phyloP scores from a whole-genome alignment of 805 yeast species.

The Starmera quercuum region DNA sequence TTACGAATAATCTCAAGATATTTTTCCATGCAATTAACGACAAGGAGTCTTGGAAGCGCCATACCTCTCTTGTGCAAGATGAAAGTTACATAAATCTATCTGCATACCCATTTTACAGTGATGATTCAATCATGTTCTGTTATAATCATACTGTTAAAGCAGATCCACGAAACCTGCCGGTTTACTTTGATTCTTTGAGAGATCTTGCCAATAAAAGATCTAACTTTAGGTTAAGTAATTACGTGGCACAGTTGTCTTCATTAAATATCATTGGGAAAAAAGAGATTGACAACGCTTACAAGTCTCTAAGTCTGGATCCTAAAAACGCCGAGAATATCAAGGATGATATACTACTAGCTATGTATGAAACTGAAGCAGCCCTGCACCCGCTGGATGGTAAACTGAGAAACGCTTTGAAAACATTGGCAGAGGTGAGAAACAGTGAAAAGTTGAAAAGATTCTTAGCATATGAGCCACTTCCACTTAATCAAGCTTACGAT shows the following conservation, averaged over 20 bases:
- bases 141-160: conserved; percentile 32
- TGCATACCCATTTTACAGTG: conserved; percentile 40
- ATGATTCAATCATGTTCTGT: conserved; percentile 37
- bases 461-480: conserved; percentile 40
- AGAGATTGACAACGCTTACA: conserved; percentile 35
- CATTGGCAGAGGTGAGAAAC: conserved; percentile 30
- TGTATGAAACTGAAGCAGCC: conserved; percentile 24
- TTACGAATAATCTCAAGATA: conserved; percentile 17
- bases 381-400: conserved; percentile 12
- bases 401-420: conserved; percentile 31
- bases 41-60: conserved; percentile 16
- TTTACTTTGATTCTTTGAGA: conserved; percentile 51
- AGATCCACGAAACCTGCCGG: conserved; percentile 40
- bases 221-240: conserved; percentile 36
- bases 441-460: conserved; percentile 28
- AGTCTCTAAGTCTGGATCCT: conserved; percentile 26
- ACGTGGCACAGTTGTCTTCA: conserved; percentile 38
- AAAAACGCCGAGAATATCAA: conserved; percentile 12
- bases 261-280: conserved; percentile 45
- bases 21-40: conserved; percentile 26
- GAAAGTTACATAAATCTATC: conserved; percentile 38
- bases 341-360: conserved; percentile 23
- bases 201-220: conserved; percentile 41
- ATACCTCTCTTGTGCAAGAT: conserved; percentile 18
- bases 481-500: conserved; percentile 42